phyloP scores from a whole-genome alignment of 768 basidiomycete genomes.

The Auriculariales sp. region DNA sequence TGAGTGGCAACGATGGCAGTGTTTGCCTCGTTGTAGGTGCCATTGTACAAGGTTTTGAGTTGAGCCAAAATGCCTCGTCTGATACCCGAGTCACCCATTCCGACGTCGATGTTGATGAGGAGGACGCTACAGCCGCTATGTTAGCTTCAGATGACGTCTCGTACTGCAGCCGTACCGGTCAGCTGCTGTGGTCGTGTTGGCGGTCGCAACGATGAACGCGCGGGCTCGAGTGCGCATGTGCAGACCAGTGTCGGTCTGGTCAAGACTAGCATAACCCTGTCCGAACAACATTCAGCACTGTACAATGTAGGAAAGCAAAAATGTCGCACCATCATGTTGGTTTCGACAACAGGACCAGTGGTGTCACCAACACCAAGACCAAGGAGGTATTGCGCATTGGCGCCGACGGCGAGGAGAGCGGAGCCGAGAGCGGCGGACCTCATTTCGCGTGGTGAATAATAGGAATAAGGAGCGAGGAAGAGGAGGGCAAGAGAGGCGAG shows the following conservation, averaged over 20 bases:
- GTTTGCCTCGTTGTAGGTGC: constrained; percentile 53
- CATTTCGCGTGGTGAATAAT: too few species aligned
- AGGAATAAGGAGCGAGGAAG: too few species aligned
- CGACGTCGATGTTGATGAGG: constrained; percentile 59
- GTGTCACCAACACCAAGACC: constrained; percentile 39
- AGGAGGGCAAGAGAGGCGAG: too few species aligned
- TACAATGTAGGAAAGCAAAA: background rate
- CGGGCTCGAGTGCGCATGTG: constrained; percentile 71
- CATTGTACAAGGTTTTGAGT: constrained; percentile 41
- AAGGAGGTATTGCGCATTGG: constrained; percentile 33
- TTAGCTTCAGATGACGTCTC: background rate
- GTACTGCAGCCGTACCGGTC: constrained; percentile 24
- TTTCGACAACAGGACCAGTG: constrained; percentile 65
- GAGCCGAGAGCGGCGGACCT: too few species aligned
- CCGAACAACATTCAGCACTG: background rate
- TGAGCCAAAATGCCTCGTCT: constrained; percentile 51
- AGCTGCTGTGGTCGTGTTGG: constrained; percentile 24
- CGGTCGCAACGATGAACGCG: constrained; percentile 58
- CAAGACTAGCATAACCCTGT: constrained; percentile 51
- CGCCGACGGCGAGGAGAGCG: too few species aligned
- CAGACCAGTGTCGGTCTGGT: constrained; percentile 57
- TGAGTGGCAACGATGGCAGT: constrained; percentile 67
- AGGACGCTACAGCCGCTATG: constrained; percentile 27
- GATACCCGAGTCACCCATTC: constrained; percentile 68
- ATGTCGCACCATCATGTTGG: constrained; percentile 58